Evolutionary conservation across 108 stramenopile species (phyloP).

Genomic region (Phaeodactylum tricornutum): DNA sequence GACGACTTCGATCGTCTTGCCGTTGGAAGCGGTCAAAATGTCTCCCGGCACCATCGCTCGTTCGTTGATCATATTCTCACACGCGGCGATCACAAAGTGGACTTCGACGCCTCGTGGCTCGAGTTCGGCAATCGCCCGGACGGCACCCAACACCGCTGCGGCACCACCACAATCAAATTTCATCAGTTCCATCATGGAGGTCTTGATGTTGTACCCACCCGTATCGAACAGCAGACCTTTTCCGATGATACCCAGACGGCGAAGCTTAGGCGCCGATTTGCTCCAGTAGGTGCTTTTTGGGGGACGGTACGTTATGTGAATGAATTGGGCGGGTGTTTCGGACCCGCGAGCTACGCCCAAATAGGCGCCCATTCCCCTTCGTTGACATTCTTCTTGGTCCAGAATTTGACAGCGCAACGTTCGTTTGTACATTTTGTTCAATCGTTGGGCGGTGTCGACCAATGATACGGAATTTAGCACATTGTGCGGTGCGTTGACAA

Average conservation of each 20-base stretch:
- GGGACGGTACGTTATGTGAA: conserved; percentile 90
- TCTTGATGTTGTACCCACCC: conserved; percentile 99
- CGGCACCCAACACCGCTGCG: conserved; percentile 54
- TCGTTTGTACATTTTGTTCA: conserved; percentile 67
- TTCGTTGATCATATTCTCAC: conserved; percentile 95
- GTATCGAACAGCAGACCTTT: conserved; percentile 97
- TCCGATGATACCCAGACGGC: conserved; percentile 89
- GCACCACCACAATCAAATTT: conserved; percentile 99
- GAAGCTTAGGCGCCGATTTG: too few species aligned
- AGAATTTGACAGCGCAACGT: conserved; percentile 64
- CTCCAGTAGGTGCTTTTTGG: conserved; percentile 65
- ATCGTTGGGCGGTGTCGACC: conserved; percentile 69
- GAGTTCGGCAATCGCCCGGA: conserved; percentile 44
- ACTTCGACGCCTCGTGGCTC: conserved; percentile 74
- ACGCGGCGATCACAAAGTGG: conserved; percentile 88
- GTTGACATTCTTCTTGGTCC: conserved; percentile 79
- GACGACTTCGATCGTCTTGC: conserved; percentile 93
- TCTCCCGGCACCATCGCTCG: conserved; percentile 89
- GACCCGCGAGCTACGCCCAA: conserved; percentile 88
- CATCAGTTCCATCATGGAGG: conserved; percentile 97
- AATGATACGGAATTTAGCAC: conserved; percentile 77
- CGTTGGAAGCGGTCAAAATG: conserved; percentile 92
- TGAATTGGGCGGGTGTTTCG: conserved; percentile 92
- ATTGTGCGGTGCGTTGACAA: conserved; percentile 97
- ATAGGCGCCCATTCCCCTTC: conserved; percentile 89